phyloP scores from a whole-genome alignment of 495 filamentous ascomycete species.

The Penicillium steckii region DNA sequence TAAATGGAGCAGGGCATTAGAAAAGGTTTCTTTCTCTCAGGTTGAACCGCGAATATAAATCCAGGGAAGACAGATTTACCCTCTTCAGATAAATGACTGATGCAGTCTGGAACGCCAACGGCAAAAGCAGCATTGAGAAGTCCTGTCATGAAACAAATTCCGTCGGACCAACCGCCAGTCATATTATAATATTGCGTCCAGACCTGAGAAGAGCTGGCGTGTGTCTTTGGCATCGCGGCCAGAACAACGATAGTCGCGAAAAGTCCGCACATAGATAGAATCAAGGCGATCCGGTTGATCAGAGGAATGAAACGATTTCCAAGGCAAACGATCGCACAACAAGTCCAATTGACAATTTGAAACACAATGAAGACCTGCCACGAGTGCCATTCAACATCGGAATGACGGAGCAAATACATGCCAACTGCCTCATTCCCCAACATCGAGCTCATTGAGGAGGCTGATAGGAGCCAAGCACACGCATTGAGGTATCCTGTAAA shows the following conservation, averaged over 20 bases:
- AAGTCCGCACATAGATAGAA: conserved; percentile 62
- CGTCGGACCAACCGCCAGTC: conserved; percentile 62
- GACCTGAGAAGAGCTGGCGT: conserved; percentile 59
- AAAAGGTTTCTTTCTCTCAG: neutral
- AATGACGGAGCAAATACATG: conserved; percentile 66
- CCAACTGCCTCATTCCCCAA: conserved; percentile 63
- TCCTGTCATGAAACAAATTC: conserved; percentile 69
- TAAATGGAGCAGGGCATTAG: neutral
- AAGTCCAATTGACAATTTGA: conserved; percentile 62
- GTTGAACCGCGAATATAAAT: neutral
- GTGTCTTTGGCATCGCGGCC: conserved; percentile 62
- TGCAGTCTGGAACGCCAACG: conserved; percentile 69
- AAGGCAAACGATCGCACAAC: conserved; percentile 60
- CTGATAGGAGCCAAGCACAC: conserved; percentile 68
- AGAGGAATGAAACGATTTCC: conserved; percentile 62
- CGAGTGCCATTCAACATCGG: conserved; percentile 51
- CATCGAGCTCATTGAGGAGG: conserved; percentile 64
- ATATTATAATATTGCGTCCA: conserved; percentile 61
- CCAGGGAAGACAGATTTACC: conserved; percentile 3
- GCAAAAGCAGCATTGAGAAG: conserved; percentile 77
- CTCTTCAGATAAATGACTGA: conserved; percentile 76
- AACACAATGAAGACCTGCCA: conserved; percentile 77
- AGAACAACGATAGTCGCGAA: conserved; percentile 67
- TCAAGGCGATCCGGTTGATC: conserved; percentile 60
- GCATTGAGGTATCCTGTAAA: conserved; percentile 77